Evolutionary conservation across 305 asterid species (phyloP).

Genomic region (Coffea humblotiana): DNA sequence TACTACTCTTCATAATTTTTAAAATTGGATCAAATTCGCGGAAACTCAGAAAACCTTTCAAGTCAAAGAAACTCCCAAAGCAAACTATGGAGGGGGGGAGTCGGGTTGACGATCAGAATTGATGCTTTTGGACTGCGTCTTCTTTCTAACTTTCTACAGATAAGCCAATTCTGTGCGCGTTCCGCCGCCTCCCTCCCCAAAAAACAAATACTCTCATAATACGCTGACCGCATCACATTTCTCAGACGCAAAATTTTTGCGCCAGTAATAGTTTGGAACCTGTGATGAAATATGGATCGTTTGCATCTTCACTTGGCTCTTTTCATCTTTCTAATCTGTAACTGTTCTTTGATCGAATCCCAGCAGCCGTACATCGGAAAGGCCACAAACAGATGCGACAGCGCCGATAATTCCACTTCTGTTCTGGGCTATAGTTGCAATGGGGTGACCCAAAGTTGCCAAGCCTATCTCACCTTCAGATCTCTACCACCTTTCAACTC

Average conservation of each 20-base stretch:
- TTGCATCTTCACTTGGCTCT: background rate
- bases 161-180: background rate
- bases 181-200: background rate
- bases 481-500: conserved; percentile 56
- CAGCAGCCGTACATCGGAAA: conserved; percentile 68
- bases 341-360: conserved; percentile 32
- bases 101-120: no score
- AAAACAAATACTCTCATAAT: background rate
- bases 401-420: conserved; percentile 40
- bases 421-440: conserved; percentile 79
- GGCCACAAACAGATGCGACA: conserved; percentile 27
- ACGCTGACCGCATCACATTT: background rate
- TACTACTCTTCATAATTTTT: no score
- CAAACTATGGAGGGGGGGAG: no score
- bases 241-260: no score
- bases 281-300: conserved; percentile 3
- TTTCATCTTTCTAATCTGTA: conserved; percentile 32
- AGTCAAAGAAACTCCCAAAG: no score
- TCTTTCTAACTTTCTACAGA: background rate
- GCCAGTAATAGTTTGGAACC: no score
- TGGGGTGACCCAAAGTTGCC: conserved; percentile 52
- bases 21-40: no score
- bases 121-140: conserved; percentile 3
- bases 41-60: no score
- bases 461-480: conserved; percentile 73